A percentile compares a stretch with the other conserved stretches of the same genome.
phyloP scores from a whole-genome alignment of 2,329 filamentous ascomycete species.

The Pseudogymnoascus sp. region DNA sequence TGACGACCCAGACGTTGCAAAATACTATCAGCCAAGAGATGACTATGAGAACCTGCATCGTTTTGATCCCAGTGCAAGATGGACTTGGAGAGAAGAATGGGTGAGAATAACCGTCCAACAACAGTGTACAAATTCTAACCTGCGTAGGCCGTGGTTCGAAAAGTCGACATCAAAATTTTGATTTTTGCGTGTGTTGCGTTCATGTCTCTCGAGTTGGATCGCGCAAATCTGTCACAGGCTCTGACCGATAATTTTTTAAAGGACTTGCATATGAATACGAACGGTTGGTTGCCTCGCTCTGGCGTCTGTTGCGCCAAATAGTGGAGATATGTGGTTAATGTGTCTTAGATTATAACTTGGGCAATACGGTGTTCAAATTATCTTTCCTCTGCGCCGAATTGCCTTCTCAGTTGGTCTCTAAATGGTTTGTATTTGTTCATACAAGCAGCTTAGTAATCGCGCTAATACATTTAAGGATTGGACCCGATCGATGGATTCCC shows the following conservation, averaged over 20 bases:
- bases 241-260: constrained; percentile 54
- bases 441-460: constrained; percentile 52
- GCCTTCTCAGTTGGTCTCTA: constrained; percentile 46
- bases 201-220: constrained; percentile 54
- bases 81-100: constrained; percentile 33
- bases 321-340: constrained; percentile 12
- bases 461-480: constrained; percentile 48
- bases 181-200: constrained; percentile 44
- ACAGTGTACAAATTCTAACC: not conserved
- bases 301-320: not conserved
- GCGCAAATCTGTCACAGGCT: constrained; percentile 52
- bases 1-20: constrained; percentile 20
- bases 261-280: constrained; percentile 41
- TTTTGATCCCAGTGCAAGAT: constrained; percentile 32
- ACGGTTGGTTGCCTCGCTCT: constrained; percentile 30
- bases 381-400: constrained; percentile 40
- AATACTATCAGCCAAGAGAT: constrained; percentile 23
- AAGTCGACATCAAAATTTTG: constrained; percentile 30
- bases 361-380: constrained; percentile 35
- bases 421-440: constrained; percentile 42
- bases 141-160: constrained; percentile 17
- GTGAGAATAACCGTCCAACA: not conserved
- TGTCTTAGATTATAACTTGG: constrained; percentile 40
- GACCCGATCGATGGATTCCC: constrained; percentile 45
- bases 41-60: constrained; percentile 34